Evolutionary conservation across 2,329 filamentous ascomycete species (phyloP).

Genomic region (Neocatenulostroma microsporum): DNA sequence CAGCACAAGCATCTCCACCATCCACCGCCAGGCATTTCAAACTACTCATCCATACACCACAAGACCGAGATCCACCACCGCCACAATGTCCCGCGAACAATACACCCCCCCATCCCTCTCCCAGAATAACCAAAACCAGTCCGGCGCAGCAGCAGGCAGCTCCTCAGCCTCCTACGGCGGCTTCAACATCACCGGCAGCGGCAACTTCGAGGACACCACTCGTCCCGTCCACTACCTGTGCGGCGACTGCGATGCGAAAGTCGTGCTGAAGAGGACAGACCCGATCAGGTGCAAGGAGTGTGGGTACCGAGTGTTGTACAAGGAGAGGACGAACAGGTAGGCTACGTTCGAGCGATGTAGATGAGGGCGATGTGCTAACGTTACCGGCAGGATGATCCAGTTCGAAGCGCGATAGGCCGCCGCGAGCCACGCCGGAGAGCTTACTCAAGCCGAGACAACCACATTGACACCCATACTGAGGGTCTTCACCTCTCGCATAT

Average conservation of each 20-base stretch:
- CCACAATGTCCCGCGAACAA: conserved; percentile 54
- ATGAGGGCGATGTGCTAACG: conserved; percentile 9
- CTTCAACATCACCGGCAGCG: conserved; percentile 43
- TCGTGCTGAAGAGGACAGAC: conserved; percentile 67
- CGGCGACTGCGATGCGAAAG: conserved; percentile 75
- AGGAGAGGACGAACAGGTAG: conserved; percentile 94
- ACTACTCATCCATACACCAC: too few relatives aligned
- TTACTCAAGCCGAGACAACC: too few relatives aligned
- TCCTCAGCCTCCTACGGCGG: conserved; percentile 18
- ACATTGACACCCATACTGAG: too few relatives aligned
- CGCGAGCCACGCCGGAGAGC: too few relatives aligned
- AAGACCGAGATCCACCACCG: conserved; percentile 6
- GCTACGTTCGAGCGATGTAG: conserved; percentile 34
- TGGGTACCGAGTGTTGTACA: conserved; percentile 91
- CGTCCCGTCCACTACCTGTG: conserved; percentile 50
- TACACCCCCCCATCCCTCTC: conserved; percentile 63
- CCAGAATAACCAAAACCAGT: conserved; percentile 23
- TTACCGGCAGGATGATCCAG: conserved; percentile 76
- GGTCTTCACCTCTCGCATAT: too few relatives aligned
- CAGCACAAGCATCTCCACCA: conserved; percentile 1
- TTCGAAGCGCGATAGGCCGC: conserved; percentile 97
- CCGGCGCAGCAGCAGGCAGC: too few relatives aligned
- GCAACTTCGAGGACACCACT: conserved; percentile 51
- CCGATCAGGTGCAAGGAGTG: conserved; percentile 85
- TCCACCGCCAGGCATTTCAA: conserved; percentile 6